Evolutionary conservation across 2,329 filamentous ascomycete genomes (phyloP), one percentile per base, ranked within the genome.

Genomic region (Penicillium sp.): DNA sequence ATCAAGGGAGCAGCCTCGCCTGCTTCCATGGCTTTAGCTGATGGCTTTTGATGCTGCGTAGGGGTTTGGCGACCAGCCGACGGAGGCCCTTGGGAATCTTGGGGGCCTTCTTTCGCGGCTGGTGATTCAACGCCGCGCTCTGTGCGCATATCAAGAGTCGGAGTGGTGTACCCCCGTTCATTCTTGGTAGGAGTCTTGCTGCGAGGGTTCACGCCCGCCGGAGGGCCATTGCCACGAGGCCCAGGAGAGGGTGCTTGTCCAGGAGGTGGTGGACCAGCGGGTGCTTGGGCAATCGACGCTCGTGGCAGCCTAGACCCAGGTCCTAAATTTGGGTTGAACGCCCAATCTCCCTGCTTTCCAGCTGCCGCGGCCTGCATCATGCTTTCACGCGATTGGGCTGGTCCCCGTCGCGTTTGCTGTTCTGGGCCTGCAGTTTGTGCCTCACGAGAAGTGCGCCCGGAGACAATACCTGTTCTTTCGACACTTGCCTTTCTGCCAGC

Each of bases 1-100:
- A 78, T 72, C 23, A 79, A 60, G 14, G 76, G 74, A 41, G 75
- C 71, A 39, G 76, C 74, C 63, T 77, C 74, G 19, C 75, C 72
- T 48, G 76, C 72, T 62, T 79, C 74, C 77, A 77, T 76, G 40
- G 74, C 73, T 57, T 74, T 73, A n/a, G 73, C 76, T 45, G 73
- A 71, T 36, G 72, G 67, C 42, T 70, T 74, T 38, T 65, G 64
- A 36, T 67, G 78, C 56, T 85, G 82, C 4, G 81, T 84, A 9
- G 87, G 85, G 4, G 86, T 88, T 32, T 83, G 81, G 47, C 82
- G 79, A n/a, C 86, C 87, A 57, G 86, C 85, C 10, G 78, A 73
- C 2, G 73, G 70, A 6, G 82, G 77, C 30, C 75, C 86, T 32
- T 76, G 75, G 43, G 55, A 55, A 30, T 78, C 78, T 69, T 72